Conservation (phyloP, 2,329 filamentous ascomycete genomes). For the Fusarium nanum region DNA sequence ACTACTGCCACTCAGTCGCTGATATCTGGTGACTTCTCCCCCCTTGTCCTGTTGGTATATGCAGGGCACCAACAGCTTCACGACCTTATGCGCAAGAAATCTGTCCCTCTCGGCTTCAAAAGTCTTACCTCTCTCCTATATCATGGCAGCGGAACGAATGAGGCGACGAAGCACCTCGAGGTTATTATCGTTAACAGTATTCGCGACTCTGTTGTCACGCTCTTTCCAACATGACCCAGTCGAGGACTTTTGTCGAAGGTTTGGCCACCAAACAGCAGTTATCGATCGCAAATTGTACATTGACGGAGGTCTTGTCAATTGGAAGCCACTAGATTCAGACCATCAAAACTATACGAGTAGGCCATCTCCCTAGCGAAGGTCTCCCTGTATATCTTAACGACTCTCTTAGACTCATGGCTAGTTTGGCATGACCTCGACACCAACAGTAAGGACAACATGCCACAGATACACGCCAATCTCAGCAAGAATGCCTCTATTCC, state of each 20-base stretch:
- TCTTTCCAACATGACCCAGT: not conserved
- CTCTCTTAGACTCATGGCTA: not conserved
- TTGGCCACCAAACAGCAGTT: slow-evolving; percentile 4
- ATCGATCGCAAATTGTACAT: slow-evolving; percentile 4
- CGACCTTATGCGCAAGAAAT: not conserved
- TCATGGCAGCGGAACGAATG: not conserved
- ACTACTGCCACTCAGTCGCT: not conserved
- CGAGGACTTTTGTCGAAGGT: slow-evolving; percentile 3
- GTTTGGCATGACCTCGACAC: slow-evolving; percentile 3
- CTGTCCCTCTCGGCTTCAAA: not conserved
- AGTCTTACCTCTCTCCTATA: accelerated
- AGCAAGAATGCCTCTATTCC: slow-evolving; percentile 6
- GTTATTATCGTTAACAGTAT: not conserved
- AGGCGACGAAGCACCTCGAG: accelerated
- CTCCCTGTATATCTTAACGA: not conserved
- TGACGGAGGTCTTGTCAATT: slow-evolving; percentile 1
- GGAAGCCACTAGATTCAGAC: not conserved
- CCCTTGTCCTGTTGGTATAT: not conserved
- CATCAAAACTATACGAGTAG: slow-evolving; percentile 5
- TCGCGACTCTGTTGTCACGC: accelerated
- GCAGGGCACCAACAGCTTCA: not conserved
- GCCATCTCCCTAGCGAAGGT: no score
- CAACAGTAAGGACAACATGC: slow-evolving; percentile 11
- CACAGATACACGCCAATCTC: slow-evolving; percentile 1
- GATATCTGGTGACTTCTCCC: not conserved